Percentiles rank a stretch among this genome's conserved stretches.
phyloP scores from a whole-genome alignment of 306 rosid genomes.

The Corylus americana region DNA sequence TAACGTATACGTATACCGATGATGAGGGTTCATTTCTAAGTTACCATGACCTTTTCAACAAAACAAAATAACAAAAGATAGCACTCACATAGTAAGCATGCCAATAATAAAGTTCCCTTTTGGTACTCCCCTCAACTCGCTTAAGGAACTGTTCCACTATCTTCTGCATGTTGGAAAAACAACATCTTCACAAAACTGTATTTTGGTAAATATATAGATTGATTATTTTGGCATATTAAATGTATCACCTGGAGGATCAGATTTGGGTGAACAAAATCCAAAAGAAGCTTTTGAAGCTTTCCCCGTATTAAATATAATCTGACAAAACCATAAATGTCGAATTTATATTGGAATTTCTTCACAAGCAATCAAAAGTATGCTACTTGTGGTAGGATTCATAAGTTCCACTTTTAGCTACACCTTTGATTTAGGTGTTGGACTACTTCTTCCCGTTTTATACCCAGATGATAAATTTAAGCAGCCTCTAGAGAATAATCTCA shows the following conservation, averaged over 20 bases:
- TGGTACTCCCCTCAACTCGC: constrained; percentile 50
- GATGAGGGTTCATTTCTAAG: not conserved
- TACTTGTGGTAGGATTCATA: not conserved
- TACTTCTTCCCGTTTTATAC: not conserved
- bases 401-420: not conserved
- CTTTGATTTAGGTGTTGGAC: not conserved
- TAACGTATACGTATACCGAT: not conserved
- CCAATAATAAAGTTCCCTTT: constrained; percentile 83
- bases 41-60: constrained; percentile 10
- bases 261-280: constrained; percentile 72
- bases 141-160: constrained; percentile 72
- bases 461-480: not conserved
- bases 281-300: constrained; percentile 79
- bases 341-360: not conserved
- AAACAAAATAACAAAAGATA: not conserved
- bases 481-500: not conserved
- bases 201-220: constrained; percentile 10
- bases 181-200: constrained; percentile 11
- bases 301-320: constrained; percentile 60
- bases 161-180: constrained; percentile 58
- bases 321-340: constrained; percentile 27
- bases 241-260: constrained; percentile 73
- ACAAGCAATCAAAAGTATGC: not conserved
- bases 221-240: constrained; percentile 6
- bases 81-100: constrained; percentile 82